A percentile compares a stretch with the other conserved stretches of the same genome.
Evolutionary conservation across 78 protist species (phyloP).

Genomic region (Polysphondylium violaceum): DNA sequence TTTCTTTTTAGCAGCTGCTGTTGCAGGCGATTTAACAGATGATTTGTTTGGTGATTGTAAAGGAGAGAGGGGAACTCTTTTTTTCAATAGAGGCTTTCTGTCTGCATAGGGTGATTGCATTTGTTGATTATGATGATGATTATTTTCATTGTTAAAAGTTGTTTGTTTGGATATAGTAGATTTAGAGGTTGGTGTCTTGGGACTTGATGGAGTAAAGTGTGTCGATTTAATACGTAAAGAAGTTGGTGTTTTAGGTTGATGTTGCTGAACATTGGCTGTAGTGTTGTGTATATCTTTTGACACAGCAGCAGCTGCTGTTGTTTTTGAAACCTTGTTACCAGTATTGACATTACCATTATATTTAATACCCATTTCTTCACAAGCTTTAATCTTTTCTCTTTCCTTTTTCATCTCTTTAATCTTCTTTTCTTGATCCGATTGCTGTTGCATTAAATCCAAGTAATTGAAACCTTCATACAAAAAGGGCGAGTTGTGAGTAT

Average conservation of each 20-base stretch:
- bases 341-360: slow-evolving; percentile 3
- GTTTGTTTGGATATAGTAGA: neutral
- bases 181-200: slow-evolving; percentile 29
- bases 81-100: neutral
- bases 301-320: neutral
- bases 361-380: neutral
- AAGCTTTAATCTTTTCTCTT: slow-evolving; percentile 17
- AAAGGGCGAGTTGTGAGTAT: slow-evolving; percentile 31
- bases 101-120: neutral
- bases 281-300: neutral
- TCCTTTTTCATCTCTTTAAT: slow-evolving; percentile 37
- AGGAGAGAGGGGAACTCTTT: slow-evolving; percentile 24
- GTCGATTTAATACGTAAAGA: neutral
- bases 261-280: neutral
- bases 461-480: slow-evolving; percentile 56
- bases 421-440: slow-evolving; percentile 30
- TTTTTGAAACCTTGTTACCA: neutral
- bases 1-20: neutral
- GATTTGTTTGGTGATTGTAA: neutral
- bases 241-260: slow-evolving; percentile 12
- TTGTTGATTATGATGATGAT: neutral
- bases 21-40: neutral
- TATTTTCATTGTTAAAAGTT: neutral
- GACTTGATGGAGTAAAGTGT: slow-evolving; percentile 47
- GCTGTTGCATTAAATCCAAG: slow-evolving; percentile 63